Conservation (phyloP, 768 basidiomycete species). For the Leccinellum albellum region DNA sequence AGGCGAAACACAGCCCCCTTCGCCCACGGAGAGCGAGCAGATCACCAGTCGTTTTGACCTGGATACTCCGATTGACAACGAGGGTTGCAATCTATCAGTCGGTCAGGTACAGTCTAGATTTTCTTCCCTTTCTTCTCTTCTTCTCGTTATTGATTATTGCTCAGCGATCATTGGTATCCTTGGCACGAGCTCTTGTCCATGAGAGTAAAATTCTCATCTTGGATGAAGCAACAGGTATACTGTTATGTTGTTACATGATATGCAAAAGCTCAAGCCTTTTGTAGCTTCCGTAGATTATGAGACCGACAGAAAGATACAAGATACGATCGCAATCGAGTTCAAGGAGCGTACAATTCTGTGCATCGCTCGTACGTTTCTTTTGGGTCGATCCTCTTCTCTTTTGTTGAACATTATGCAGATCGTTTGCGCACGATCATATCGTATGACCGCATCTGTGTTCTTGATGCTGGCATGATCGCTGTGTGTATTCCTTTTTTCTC, state of each 20-base stretch:
- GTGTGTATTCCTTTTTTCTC: constrained; percentile 35
- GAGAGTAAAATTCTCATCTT: constrained; percentile 80
- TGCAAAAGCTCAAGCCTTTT: not conserved
- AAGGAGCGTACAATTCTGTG: constrained; percentile 80
- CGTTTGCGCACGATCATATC: constrained; percentile 83
- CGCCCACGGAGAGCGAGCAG: constrained; percentile 37
- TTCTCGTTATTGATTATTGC: constrained; percentile 32
- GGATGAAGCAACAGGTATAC: constrained; percentile 79
- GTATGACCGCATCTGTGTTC: constrained; percentile 86
- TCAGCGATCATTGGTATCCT: constrained; percentile 77
- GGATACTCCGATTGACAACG: constrained; percentile 80
- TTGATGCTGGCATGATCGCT: constrained; percentile 75
- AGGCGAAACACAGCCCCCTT: constrained; percentile 20
- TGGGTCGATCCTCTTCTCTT: not conserved
- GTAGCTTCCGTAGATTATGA: constrained; percentile 81
- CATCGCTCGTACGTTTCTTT: constrained; percentile 68
- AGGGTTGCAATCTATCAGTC: constrained; percentile 80
- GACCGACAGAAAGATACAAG: constrained; percentile 88
- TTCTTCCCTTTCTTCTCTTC: not conserved
- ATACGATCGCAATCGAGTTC: constrained; percentile 84
- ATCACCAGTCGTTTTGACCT: constrained; percentile 62
- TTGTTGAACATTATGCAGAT: constrained; percentile 41
- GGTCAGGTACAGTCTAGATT: constrained; percentile 34
- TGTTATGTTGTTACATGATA: not conserved
- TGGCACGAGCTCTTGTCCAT: constrained; percentile 87